Conservation (phyloP, 805 yeast species). For the Candida sonorensis region DNA sequence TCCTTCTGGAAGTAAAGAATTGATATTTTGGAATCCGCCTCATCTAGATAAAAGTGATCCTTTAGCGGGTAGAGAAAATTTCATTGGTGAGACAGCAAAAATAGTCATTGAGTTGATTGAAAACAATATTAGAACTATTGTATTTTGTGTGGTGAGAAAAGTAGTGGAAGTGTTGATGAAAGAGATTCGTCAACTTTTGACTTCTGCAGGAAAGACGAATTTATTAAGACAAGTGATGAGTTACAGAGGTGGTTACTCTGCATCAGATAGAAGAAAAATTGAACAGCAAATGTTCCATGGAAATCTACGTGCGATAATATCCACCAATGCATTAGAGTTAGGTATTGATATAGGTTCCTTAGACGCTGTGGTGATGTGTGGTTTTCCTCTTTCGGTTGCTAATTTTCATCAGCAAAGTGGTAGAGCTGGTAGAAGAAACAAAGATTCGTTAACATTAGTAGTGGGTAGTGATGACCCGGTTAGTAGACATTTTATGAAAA, state of each 20-base stretch:
- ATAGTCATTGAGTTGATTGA: slow-evolving; percentile 60
- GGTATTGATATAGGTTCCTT: slow-evolving; percentile 93
- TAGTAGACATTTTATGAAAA: slow-evolving; percentile 74
- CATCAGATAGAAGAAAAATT: slow-evolving; percentile 76
- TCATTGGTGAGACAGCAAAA: slow-evolving; percentile 71
- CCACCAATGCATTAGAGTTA: slow-evolving; percentile 91
- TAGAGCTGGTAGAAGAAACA: slow-evolving; percentile 85
- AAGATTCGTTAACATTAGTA: slow-evolving; percentile 78
- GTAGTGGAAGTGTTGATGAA: slow-evolving; percentile 86
- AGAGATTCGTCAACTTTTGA: slow-evolving; percentile 57
- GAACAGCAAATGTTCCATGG: slow-evolving; percentile 91
- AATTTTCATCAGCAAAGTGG: slow-evolving; percentile 96
- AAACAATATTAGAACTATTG: slow-evolving; percentile 69
- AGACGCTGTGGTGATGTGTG: slow-evolving; percentile 88
- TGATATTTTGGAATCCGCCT: slow-evolving; percentile 85
- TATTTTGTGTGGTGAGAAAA: slow-evolving; percentile 80
- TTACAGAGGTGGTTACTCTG: slow-evolving; percentile 92
- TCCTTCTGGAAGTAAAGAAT: slow-evolving; percentile 70
- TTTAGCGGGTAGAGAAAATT: slow-evolving; percentile 55
- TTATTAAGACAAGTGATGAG: slow-evolving; percentile 70
- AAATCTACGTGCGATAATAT: slow-evolving; percentile 73
- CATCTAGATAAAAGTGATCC: slow-evolving; percentile 52
- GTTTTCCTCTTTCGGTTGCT: slow-evolving; percentile 83
- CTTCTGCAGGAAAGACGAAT: slow-evolving; percentile 37
- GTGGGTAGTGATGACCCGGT: slow-evolving; percentile 81